Conservation (phyloP, 768 basidiomycete genomes). For the Lentinula guzmanii region DNA sequence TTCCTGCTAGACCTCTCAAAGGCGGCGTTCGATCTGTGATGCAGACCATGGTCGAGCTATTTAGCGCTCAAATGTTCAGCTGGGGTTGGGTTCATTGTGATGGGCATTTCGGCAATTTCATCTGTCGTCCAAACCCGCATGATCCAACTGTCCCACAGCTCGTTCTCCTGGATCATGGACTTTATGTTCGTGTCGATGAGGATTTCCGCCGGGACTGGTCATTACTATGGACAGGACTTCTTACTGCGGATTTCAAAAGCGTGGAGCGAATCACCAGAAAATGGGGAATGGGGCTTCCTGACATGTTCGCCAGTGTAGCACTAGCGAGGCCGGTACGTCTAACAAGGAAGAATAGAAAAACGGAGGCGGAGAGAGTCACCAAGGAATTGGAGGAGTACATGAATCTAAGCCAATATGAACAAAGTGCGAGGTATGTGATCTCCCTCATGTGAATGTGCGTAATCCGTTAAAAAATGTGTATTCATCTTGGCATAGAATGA, state of each 20-base stretch:
- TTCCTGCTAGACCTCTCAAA: slow-evolving; percentile 35
- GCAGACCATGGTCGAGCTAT: slow-evolving; percentile 83
- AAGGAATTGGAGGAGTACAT: slow-evolving; percentile 19
- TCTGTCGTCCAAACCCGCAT: slow-evolving; percentile 54
- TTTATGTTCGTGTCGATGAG: slow-evolving; percentile 61
- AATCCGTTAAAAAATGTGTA: no score
- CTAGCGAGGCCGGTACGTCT: slow-evolving; percentile 56
- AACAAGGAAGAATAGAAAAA: slow-evolving; percentile 25
- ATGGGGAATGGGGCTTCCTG: slow-evolving; percentile 55
- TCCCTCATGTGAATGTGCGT: neutral
- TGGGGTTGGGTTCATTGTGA: slow-evolving; percentile 91
- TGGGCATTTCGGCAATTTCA: slow-evolving; percentile 74
- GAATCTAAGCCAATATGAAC: slow-evolving; percentile 58
- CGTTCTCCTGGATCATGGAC: slow-evolving; percentile 87
- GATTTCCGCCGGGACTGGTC: slow-evolving; percentile 74
- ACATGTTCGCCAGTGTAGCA: slow-evolving; percentile 69
- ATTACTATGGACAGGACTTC: slow-evolving; percentile 64
- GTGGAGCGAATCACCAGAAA: slow-evolving; percentile 41
- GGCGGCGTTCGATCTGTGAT: slow-evolving; percentile 65
- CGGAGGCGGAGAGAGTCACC: slow-evolving; percentile 7
- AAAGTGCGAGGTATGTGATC: slow-evolving; percentile 36
- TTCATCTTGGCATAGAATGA: slow-evolving; percentile 33
- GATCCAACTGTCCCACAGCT: slow-evolving; percentile 47
- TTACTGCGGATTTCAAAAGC: slow-evolving; percentile 47
- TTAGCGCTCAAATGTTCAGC: slow-evolving; percentile 85